These are phyloP conservation scores for Lactifluus echinatus DNA, from an alignment of 768 basidiomycete species.

Conservation along the genomic window DNA sequence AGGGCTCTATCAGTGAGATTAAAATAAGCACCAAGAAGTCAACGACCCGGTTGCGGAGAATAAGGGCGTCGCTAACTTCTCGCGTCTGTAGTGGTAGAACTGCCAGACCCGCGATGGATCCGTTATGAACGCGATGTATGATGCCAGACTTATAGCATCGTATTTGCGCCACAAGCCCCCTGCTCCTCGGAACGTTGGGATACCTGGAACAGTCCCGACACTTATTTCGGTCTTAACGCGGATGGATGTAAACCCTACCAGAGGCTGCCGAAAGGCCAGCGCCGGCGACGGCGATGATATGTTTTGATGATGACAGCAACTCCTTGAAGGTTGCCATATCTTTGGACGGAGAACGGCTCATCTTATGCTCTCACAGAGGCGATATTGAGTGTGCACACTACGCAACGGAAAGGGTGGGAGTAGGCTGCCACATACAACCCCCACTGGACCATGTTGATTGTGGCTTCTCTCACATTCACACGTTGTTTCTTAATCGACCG, in stretches of 20 bases:
- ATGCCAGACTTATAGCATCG: constrained; percentile 5
- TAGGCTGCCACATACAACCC: not conserved
- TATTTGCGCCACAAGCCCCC: constrained; percentile 15
- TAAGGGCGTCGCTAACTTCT: not conserved
- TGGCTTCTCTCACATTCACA: no score
- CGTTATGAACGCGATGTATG: constrained; percentile 3
- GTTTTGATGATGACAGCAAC: constrained; percentile 22
- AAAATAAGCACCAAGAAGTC: not conserved
- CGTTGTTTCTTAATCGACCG: not conserved
- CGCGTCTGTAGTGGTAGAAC: constrained; percentile 15
- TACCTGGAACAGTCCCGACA: constrained; percentile 21
- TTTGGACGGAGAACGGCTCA: not conserved
- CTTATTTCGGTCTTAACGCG: not conserved
- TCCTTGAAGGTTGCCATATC: constrained; percentile 10
- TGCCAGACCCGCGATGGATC: constrained; percentile 15
- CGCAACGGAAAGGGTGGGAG: not conserved
- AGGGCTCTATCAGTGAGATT: no score
- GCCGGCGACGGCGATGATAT: constrained; percentile 39
- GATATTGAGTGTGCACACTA: not conserved
- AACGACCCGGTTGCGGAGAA: not conserved
- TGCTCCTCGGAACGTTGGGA: constrained; percentile 22
- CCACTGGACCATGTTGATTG: not conserved
- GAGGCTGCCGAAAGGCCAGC: constrained; percentile 58
- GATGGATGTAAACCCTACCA: constrained; percentile 29
- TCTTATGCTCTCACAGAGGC: not conserved